These are phyloP conservation scores for Eucalyptus sp. DNA, from an alignment of 345 rosid genomes.

Conservation along the genomic window DNA sequence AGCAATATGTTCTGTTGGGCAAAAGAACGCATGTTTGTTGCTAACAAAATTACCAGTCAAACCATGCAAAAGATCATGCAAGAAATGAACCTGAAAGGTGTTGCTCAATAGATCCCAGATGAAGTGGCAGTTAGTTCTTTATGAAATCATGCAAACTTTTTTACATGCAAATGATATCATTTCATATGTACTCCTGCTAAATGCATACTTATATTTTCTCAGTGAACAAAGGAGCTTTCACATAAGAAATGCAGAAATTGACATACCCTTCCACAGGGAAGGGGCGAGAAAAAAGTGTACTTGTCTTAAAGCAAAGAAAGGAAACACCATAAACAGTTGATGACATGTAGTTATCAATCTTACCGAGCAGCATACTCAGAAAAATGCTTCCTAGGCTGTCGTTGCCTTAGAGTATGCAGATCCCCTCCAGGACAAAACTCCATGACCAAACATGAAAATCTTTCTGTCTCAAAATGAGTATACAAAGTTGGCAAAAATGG, in stretches of 20 bases:
- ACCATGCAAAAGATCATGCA: neutral
- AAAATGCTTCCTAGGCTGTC: slow-evolving; percentile 94
- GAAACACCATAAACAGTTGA: neutral
- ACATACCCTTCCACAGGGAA: neutral
- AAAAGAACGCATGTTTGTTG: neutral
- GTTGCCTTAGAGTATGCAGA: slow-evolving; percentile 87
- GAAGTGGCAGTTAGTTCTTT: neutral
- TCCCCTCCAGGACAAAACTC: slow-evolving; percentile 99
- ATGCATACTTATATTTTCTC: neutral
- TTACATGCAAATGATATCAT: neutral
- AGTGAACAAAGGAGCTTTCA: neutral
- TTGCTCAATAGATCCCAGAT: neutral
- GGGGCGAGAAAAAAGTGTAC: neutral
- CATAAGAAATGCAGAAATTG: neutral
- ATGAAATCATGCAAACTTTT: neutral
- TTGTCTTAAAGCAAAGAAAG: neutral
- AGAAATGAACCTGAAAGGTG: neutral
- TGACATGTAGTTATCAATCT: neutral
- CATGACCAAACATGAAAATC: slow-evolving; percentile 96
- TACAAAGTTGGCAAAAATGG: slow-evolving; percentile 95
- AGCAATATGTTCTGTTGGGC: neutral
- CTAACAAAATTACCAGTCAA: neutral
- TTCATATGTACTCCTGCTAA: neutral
- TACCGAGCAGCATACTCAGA: slow-evolving; percentile 98
- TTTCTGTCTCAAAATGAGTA: slow-evolving; percentile 91